Percentiles rank a stretch among this genome's conserved stretches.
These are phyloP conservation scores for Fusarium nisikadoi DNA, from an alignment of 2,329 filamentous ascomycete genomes.

Conservation along the genomic window DNA sequence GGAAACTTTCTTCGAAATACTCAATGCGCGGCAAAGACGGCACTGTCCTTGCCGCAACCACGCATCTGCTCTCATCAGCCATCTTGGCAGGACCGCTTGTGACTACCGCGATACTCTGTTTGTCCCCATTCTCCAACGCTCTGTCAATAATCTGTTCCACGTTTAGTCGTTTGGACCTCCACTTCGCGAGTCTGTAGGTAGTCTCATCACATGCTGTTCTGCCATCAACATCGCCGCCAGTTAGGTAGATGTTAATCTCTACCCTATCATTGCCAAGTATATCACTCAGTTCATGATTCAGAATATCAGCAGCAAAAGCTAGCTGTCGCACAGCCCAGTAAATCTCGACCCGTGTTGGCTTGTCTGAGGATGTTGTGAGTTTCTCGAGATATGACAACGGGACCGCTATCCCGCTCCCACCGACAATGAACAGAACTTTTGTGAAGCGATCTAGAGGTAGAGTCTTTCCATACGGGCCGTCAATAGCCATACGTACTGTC, in stretches of 20 bases:
- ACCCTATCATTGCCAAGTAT: background rate
- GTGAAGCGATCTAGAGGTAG: background rate
- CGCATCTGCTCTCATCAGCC: conserved; percentile 13
- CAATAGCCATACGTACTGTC: background rate
- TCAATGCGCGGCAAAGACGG: background rate
- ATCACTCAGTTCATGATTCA: background rate
- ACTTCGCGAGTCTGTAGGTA: background rate
- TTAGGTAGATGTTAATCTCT: background rate
- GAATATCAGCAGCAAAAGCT: background rate
- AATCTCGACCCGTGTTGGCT: background rate
- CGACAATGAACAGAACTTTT: conserved; percentile 9
- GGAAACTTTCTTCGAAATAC: conserved; percentile 23
- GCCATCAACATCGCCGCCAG: background rate
- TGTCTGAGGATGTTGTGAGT: fast-evolving
- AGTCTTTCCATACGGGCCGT: conserved; percentile 5
- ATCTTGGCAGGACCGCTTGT: conserved; percentile 16
- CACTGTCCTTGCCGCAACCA: background rate
- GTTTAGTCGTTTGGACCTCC: background rate
- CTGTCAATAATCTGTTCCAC: background rate
- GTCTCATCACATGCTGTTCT: background rate
- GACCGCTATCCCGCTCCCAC: conserved; percentile 9
- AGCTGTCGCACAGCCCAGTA: conserved; percentile 18
- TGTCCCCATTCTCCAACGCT: fast-evolving
- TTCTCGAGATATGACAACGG: conserved; percentile 3
- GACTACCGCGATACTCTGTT: conserved; percentile 1